Percentiles rank a stretch among this genome's conserved stretches.
phyloP scores from a whole-genome alignment of 192 early-diverging fungal species.

The Spizellomyces sp. region DNA sequence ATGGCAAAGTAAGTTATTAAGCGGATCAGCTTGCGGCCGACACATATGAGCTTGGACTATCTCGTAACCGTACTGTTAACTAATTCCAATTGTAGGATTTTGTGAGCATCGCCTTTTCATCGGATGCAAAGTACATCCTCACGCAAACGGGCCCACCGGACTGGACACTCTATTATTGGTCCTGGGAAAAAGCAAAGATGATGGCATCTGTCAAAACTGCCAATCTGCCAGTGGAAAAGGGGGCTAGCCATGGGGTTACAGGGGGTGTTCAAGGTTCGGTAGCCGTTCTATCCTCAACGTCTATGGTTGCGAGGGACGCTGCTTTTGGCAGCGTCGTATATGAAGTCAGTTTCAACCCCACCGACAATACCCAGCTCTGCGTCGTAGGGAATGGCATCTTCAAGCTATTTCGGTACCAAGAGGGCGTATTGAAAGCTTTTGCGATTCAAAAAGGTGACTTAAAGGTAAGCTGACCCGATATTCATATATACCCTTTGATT shows the following conservation, averaged over 20 bases:
- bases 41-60: no score
- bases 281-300: not conserved
- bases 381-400: constrained; percentile 59
- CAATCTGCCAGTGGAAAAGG: not conserved
- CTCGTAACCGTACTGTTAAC: not conserved
- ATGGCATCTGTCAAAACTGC: constrained; percentile 50
- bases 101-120: constrained; percentile 58
- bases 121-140: constrained; percentile 59
- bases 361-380: constrained; percentile 53
- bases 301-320: not conserved
- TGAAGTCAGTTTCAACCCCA: constrained; percentile 58
- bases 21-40: not conserved
- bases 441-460: constrained; percentile 49
- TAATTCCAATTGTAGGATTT: constrained; percentile 43
- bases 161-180: constrained; percentile 63
- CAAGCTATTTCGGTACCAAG: constrained; percentile 53
- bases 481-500: not conserved
- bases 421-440: constrained; percentile 50
- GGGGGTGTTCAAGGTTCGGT: not conserved
- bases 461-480: constrained; percentile 34
- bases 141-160: constrained; percentile 59
- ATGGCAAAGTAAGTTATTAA: constrained; percentile 45
- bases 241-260: constrained; percentile 2
- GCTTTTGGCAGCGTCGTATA: constrained; percentile 31
- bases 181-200: constrained; percentile 61